Conservation (phyloP, 2,329 filamentous ascomycete species). For the Fusarium ramigenum region DNA sequence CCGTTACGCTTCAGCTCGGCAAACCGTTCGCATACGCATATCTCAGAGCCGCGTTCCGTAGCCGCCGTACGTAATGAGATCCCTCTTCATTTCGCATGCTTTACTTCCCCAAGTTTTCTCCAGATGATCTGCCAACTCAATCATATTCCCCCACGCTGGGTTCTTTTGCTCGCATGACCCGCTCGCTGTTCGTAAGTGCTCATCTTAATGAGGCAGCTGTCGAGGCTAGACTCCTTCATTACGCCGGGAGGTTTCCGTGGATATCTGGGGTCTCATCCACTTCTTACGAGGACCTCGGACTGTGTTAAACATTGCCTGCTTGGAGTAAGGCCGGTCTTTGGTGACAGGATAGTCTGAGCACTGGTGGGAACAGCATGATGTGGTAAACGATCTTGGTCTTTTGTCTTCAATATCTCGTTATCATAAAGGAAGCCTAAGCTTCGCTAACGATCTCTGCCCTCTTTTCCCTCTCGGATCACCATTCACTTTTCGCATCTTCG, state of each 20-base stretch:
- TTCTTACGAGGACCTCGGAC: background rate
- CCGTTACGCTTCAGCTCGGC: background rate
- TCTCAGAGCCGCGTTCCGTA: background rate
- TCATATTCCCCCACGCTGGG: background rate
- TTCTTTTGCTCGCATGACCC: background rate
- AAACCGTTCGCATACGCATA: background rate
- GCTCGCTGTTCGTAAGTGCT: background rate
- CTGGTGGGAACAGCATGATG: fast-evolving
- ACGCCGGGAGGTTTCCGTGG: background rate
- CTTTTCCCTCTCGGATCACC: background rate
- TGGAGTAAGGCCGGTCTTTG: background rate
- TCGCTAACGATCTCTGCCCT: background rate
- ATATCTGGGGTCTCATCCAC: background rate
- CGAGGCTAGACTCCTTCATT: background rate
- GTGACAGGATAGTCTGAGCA: background rate
- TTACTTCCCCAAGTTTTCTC: slow-evolving; percentile 27
- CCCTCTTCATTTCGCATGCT: background rate
- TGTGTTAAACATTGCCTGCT: background rate
- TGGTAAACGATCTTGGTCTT: background rate
- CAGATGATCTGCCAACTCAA: slow-evolving; percentile 16
- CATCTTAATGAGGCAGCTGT: background rate
- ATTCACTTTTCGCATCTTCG: fast-evolving
- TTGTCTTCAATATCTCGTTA: background rate
- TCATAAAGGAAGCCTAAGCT: background rate
- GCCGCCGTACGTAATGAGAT: background rate